Evolutionary conservation across 148 eudicot genomes (phyloP), one percentile per base, ranked within the genome.

Genomic region (Nyssa sinensis): DNA sequence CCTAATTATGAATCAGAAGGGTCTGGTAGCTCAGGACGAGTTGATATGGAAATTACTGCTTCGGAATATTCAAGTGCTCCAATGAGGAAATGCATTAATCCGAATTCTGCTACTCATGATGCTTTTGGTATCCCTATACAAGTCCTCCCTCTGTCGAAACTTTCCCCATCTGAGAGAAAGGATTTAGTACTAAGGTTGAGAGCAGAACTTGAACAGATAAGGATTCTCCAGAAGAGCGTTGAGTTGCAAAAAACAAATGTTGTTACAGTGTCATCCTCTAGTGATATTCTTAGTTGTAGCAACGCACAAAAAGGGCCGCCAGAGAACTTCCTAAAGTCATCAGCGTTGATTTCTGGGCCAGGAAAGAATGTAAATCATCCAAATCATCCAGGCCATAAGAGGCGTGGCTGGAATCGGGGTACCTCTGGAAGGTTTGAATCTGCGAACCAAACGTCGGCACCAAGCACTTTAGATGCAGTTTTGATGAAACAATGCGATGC

Each of bases 131-230:
- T 88, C 9, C 90, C 90, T n/a, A 77, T 78, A 27, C 87, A 86
- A 66, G 71, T 80, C 41, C 72, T 88, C 14, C 75, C 85, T 0
- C 55, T 88, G 69, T 82, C 90, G 10, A 86, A 80, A 61, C 44
- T 90, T 80, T 76, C 87, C 7, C 39, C 78, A 10, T 73, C 77
- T 49, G 86, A 88, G 81, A 86, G 82, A 66, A 75, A 79, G 77
- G 77, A 70, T 37, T 75, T 88, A 63, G 76, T 73, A 12, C 63
- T 71, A 4, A 70, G 88, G 69, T 74, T 90, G 80, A 86, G 77
- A 70, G 69, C 81, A 29, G 92, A 90, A 67, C 87, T 90, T 78
- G 92, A 88, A 44, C 79, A 83, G 77, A 80, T 88, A 44, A 77
- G 81, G 33, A 41, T 65, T 24, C 74, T 84, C 58, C 92, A 85